Base-by-base conservation (phyloP, 2,329 filamentous ascomycete species). In the Colletotrichum acutatum region DNA sequence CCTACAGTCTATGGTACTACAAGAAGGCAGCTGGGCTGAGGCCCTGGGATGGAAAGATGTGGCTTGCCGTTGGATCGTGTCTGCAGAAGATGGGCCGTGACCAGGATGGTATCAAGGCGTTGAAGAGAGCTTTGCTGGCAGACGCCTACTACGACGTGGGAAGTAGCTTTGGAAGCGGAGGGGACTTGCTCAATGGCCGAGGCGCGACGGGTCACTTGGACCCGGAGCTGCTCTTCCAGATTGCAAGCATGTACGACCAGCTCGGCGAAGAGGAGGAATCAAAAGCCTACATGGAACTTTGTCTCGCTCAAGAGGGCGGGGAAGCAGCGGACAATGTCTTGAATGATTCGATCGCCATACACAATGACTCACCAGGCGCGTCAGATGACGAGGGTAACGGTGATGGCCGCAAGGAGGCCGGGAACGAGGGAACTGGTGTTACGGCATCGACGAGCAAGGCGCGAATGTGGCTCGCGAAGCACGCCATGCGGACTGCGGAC, bases 41-140 rank as follows among this genome's bases (percentile, higher is more conserved):
- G n/a, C 95, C 96, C 0, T 98, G 96, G 88, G 97, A 99, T 77
- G 94, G 95, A 0, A 98, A 98, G 83, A 97, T 99, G 94, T 99
- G 97, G 97, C 93, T 97, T 86, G 97, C 97, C 0, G 95, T 99
- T 5, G 97, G 94, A 11, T 94, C 94, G 42, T 98, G 96, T 80
- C 92, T 97, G 75, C 93, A 96, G 74, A 96, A 95, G 80, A 97
- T 98, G 88, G 93, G 92, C 65, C 91, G 95, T 67, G 87, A 94
- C 63, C 89, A 92, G n/a, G 95, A 98, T 77, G 96, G 95, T 34
- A 98, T 99, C 82, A 97, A 97, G 79, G 95, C 97, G 0, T 91
- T 98, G 77, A 99, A 99, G 81, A 93, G 97, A 49, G 97, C 97
- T 0, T 86, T 99, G 8, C 90, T 97, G 1, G 95, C 95, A 1